phyloP scores from a whole-genome alignment of 208 protist genomes.

The Herpetomonas samuelpessoai region DNA sequence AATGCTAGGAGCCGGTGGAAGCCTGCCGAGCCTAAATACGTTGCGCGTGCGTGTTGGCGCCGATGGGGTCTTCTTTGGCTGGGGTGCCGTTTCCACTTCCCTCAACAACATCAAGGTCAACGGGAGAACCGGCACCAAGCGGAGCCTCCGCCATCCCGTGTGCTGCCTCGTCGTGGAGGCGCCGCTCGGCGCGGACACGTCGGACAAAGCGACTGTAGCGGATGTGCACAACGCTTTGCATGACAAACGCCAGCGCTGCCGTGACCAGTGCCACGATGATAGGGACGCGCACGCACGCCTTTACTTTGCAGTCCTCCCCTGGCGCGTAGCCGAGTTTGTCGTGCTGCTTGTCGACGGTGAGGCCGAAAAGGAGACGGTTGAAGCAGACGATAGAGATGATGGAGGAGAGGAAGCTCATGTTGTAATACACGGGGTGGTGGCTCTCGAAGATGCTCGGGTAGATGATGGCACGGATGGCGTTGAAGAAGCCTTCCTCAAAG shows the following conservation, averaged over 20 bases:
- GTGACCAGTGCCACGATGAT: constrained; percentile 14
- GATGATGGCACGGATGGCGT: constrained; percentile 15
- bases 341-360: constrained; percentile 18
- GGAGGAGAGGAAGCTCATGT: constrained; percentile 19
- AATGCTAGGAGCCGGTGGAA: too few relatives aligned
- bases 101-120: too few relatives aligned
- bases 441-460: constrained; percentile 18
- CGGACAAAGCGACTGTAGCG: constrained; percentile 16
- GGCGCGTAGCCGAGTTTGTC: constrained; percentile 14
- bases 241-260: constrained; percentile 7
- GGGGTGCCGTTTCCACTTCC: too few relatives aligned
- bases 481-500: constrained; percentile 27
- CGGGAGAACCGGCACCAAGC: too few relatives aligned
- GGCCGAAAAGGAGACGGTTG: constrained; percentile 23
- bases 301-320: constrained; percentile 14
- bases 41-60: too few relatives aligned
- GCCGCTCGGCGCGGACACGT: background rate
- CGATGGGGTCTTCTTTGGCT: too few relatives aligned
- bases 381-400: constrained; percentile 20
- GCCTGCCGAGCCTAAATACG: too few relatives aligned
- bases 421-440: constrained; percentile 23
- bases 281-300: constrained; percentile 18
- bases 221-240: constrained; percentile 10
- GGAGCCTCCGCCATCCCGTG: too few relatives aligned
- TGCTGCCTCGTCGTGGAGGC: background rate